Conservation (phyloP, 129 eudicot species). For the Arctium minus region DNA sequence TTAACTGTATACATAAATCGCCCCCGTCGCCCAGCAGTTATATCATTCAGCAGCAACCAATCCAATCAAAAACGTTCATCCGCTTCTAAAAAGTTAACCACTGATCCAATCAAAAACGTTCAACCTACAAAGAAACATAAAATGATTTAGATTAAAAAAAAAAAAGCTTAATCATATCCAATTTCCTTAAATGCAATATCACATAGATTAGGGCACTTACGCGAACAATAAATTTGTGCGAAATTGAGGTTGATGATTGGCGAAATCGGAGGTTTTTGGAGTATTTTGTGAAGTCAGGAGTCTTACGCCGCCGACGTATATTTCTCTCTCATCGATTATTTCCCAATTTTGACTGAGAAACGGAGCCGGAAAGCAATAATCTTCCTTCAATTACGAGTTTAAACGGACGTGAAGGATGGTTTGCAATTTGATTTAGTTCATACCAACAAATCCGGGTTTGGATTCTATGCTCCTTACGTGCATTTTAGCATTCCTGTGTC, state of each 20-base stretch:
- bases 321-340: constrained; percentile 38
- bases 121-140: constrained; percentile 8
- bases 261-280: constrained; percentile 10
- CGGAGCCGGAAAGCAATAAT: constrained; percentile 17
- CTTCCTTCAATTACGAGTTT: constrained; percentile 18
- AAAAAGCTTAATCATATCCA: background rate
- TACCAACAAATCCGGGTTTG: constrained; percentile 40
- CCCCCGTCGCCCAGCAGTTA: background rate
- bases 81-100: constrained; percentile 13
- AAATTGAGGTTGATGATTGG: constrained; percentile 8
- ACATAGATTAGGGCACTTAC: constrained; percentile 14
- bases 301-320: constrained; percentile 31
- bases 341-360: constrained; percentile 28
- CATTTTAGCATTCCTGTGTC: background rate
- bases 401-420: constrained; percentile 41
- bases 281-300: background rate
- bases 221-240: background rate
- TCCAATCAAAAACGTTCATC: constrained; percentile 19
- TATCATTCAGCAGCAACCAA: constrained; percentile 27
- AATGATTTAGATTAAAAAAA: background rate
- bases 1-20: constrained; percentile 16
- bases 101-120: constrained; percentile 28
- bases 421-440: constrained; percentile 39
- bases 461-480: constrained; percentile 25
- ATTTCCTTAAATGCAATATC: constrained; percentile 4